phyloP scores from a whole-genome alignment of 1,139 yeast species.

The Yamadazyma dendronema region DNA sequence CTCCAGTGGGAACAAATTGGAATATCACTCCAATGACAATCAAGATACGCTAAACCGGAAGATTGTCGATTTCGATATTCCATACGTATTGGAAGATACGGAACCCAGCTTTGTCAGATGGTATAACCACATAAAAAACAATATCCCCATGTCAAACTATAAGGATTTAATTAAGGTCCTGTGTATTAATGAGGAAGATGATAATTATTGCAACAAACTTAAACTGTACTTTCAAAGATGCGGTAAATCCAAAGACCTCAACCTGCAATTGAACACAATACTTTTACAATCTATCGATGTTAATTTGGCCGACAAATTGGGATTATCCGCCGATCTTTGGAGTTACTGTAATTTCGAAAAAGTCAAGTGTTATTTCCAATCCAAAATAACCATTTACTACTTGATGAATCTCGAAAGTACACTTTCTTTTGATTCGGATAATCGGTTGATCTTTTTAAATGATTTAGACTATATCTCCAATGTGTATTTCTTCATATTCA shows the following conservation, averaged over 20 bases:
- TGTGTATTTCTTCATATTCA: constrained; percentile 16
- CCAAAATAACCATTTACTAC: constrained; percentile 15
- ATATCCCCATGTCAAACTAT: constrained; percentile 11
- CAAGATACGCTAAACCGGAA: no score
- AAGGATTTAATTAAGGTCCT: constrained; percentile 10
- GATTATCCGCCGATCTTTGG: constrained; percentile 3
- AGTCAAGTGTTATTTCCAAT: constrained; percentile 15
- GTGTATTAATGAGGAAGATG: constrained; percentile 11
- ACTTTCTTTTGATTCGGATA: constrained; percentile 9
- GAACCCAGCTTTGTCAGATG: constrained; percentile 14
- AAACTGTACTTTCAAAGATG: constrained; percentile 6
- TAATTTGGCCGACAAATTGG: constrained; percentile 2
- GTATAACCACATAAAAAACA: constrained; percentile 10
- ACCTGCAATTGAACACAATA: constrained; percentile 10
- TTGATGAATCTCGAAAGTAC: constrained; percentile 15
- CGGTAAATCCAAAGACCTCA: constrained; percentile 1
- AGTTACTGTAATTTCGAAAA: constrained; percentile 17
- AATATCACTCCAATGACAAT: no score
- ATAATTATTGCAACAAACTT: constrained; percentile 9
- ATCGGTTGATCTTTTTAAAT: constrained; percentile 12
- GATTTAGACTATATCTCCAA: constrained; percentile 15
- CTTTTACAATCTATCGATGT: constrained; percentile 10
- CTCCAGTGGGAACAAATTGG: not conserved
- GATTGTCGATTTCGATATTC: constrained; percentile 10
- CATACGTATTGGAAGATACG: constrained; percentile 9